Percentiles rank a stretch among this genome's conserved stretches.
These are phyloP conservation scores for Rhizodiscina lignyota DNA, from an alignment of 495 filamentous ascomycete species.

Conservation along the genomic window DNA sequence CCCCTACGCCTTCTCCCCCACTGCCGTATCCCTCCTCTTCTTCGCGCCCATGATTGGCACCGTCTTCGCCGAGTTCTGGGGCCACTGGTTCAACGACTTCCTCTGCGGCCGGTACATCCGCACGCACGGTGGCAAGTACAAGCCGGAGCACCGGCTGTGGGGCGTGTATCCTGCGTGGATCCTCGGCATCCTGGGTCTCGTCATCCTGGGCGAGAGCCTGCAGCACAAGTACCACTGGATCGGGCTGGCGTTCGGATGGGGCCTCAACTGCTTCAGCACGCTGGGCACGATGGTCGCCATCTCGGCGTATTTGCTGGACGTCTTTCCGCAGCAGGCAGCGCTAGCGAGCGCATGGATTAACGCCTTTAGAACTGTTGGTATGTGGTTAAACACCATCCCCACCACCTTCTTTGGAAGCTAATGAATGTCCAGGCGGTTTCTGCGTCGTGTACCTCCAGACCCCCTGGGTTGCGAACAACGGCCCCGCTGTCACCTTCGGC, in stretches of 20 bases:
- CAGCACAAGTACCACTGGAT: constrained; percentile 8
- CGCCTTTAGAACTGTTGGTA: constrained; percentile 26
- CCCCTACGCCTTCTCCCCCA: constrained; percentile 17
- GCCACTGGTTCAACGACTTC: constrained; percentile 26
- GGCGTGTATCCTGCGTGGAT: constrained; percentile 8
- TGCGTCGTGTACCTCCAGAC: constrained; percentile 31
- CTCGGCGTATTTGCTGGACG: constrained; percentile 21
- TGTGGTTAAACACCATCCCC: not conserved
- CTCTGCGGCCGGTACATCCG: constrained; percentile 10
- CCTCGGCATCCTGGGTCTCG: constrained; percentile 7
- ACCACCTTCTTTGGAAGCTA: not conserved
- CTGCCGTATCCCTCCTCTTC: constrained; percentile 17
- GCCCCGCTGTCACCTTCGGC: constrained; percentile 27
- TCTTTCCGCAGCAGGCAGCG: constrained; percentile 26
- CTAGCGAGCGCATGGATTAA: constrained; percentile 27
- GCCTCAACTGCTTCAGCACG: constrained; percentile 9
- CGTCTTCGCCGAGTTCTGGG: constrained; percentile 19
- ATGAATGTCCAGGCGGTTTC: constrained; percentile 19
- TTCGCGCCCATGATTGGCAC: constrained; percentile 23
- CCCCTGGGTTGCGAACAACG: constrained; percentile 25
- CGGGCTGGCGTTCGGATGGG: constrained; percentile 11
- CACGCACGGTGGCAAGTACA: constrained; percentile 6
- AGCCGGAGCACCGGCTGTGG: constrained; percentile 11
- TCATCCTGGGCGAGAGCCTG: constrained; percentile 11
- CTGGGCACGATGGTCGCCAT: constrained; percentile 10